A percentile compares a stretch with the other conserved stretches of the same genome.
These are phyloP conservation scores for Boletellus emodensis DNA, from an alignment of 768 basidiomycete genomes.

Conservation along the genomic window DNA sequence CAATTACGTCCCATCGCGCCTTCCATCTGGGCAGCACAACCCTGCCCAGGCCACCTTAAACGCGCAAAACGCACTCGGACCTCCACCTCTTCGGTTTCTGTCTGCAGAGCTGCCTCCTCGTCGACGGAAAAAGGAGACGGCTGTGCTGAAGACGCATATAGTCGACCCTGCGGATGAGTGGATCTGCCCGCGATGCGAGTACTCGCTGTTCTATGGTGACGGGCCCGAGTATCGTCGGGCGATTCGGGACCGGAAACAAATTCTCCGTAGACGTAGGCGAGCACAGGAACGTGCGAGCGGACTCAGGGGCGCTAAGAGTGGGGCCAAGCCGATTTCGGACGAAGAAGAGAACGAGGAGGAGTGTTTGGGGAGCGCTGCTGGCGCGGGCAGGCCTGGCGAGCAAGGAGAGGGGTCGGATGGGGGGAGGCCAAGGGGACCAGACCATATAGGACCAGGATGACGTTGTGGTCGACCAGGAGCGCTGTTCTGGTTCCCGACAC, in stretches of 20 bases:
- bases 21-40: slow-evolving; percentile 48
- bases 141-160: slow-evolving; percentile 34
- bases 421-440: slow-evolving; percentile 15
- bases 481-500: background rate
- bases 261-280: slow-evolving; percentile 62
- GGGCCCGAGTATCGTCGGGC: slow-evolving; percentile 61
- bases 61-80: slow-evolving; percentile 50
- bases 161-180: slow-evolving; percentile 77
- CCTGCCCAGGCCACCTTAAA: slow-evolving; percentile 38
- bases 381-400: slow-evolving; percentile 6
- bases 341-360: slow-evolving; percentile 23
- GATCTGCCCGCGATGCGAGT: slow-evolving; percentile 95
- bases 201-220: slow-evolving; percentile 86
- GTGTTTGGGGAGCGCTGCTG: slow-evolving; percentile 4
- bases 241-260: slow-evolving; percentile 72
- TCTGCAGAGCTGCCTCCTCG: slow-evolving; percentile 61
- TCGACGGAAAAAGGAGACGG: slow-evolving; percentile 27
- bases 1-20: slow-evolving; percentile 87
- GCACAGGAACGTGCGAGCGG: slow-evolving; percentile 62
- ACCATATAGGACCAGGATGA: slow-evolving; percentile 23
- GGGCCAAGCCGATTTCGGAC: slow-evolving; percentile 18
- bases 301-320: slow-evolving; percentile 20
- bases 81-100: slow-evolving; percentile 62
- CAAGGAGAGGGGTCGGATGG: slow-evolving; percentile 18
- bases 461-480: slow-evolving; percentile 8